Conservation (phyloP, 768 basidiomycete genomes). For the Lactarius pseudohatsudake region DNA sequence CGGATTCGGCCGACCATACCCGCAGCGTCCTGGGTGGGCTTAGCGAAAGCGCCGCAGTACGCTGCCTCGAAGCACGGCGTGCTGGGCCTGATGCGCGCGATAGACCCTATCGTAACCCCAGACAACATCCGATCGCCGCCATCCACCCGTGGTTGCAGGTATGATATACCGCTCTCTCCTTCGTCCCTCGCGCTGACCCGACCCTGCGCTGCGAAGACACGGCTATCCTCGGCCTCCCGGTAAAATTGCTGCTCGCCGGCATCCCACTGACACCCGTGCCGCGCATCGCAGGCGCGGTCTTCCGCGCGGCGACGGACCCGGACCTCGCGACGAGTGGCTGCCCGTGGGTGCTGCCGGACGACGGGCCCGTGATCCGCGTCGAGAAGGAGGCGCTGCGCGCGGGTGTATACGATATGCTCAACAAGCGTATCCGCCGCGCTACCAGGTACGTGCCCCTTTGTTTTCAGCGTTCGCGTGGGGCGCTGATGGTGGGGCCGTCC, state of each 20-base stretch:
- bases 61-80: slow-evolving; percentile 37
- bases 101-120: slow-evolving; percentile 24
- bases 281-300: slow-evolving; percentile 36
- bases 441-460: slow-evolving; percentile 9
- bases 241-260: slow-evolving; percentile 32
- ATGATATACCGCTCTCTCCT: background rate
- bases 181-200: background rate
- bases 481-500: background rate
- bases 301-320: slow-evolving; percentile 35
- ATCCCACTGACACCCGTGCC: slow-evolving; percentile 34
- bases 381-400: slow-evolving; percentile 29
- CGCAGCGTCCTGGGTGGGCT: slow-evolving; percentile 33
- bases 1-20: background rate
- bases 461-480: background rate
- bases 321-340: slow-evolving; percentile 32
- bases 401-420: slow-evolving; percentile 35
- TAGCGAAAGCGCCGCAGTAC: slow-evolving; percentile 33
- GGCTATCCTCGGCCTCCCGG: slow-evolving; percentile 27
- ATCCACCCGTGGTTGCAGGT: slow-evolving; percentile 39
- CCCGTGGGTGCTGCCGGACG: slow-evolving; percentile 36
- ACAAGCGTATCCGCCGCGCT: slow-evolving; percentile 14
- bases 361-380: slow-evolving; percentile 33
- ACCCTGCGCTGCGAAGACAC: slow-evolving; percentile 26
- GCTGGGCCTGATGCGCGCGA: slow-evolving; percentile 35
- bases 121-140: slow-evolving; percentile 33